A percentile compares a stretch with the other conserved stretches of the same genome.
phyloP scores from a whole-genome alignment of 306 rosid genomes.

The Malus fusca region DNA sequence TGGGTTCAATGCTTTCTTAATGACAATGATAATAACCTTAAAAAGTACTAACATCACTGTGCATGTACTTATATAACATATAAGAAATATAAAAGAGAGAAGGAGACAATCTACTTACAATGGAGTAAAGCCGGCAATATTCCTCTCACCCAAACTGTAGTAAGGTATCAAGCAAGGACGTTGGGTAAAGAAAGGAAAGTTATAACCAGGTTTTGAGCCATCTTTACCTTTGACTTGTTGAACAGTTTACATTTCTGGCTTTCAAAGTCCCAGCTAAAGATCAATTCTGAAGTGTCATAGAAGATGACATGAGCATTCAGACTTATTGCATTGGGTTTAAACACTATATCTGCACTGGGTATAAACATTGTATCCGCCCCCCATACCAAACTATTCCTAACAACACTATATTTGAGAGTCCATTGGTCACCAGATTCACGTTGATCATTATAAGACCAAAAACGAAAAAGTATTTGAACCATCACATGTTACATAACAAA shows the following conservation, averaged over 20 bases:
- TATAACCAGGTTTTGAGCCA: neutral
- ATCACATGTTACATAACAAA: neutral
- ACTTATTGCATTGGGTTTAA: neutral
- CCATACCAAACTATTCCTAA: too few species aligned
- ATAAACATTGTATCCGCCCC: too few species aligned
- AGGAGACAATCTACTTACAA: too few species aligned
- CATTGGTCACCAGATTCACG: neutral
- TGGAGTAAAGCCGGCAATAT: neutral
- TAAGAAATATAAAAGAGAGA: too few species aligned
- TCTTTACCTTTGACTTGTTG: too few species aligned
- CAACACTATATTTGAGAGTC: neutral
- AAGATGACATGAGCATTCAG: neutral
- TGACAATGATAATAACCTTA: too few species aligned
- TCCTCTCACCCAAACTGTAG: neutral
- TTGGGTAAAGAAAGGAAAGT: neutral
- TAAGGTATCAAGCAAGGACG: neutral
- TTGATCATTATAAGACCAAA: neutral
- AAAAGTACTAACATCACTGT: too few species aligned
- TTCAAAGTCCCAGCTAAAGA: neutral
- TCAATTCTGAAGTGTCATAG: neutral
- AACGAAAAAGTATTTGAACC: neutral
- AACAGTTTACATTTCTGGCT: too few species aligned
- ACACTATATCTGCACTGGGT: neutral
- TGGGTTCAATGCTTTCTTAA: too few species aligned
- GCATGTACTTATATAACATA: too few species aligned